Base-by-base conservation (phyloP, 2,329 filamentous ascomycete species). In the Aspergillus persii region DNA sequence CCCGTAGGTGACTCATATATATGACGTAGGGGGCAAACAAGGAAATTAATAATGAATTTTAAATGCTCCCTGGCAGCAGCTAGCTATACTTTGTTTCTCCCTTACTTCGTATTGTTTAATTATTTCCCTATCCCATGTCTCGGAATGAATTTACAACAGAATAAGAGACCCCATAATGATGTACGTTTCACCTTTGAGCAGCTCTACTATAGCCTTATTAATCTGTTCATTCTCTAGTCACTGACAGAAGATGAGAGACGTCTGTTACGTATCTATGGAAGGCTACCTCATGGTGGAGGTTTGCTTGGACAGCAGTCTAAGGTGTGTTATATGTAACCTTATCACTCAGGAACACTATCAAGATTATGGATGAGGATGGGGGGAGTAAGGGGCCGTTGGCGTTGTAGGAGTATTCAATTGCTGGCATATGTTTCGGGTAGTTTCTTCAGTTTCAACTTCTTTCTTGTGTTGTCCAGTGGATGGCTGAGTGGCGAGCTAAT, bases 251-350 rank as follows among this genome's bases (percentile, higher is more conserved):
- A 49, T 50, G 63, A 68, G 53, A 56, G 60, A 50, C 56, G 41
- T 55, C 46, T 31, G 46, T 36, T 61, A 30, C 59, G 48, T 15
- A 62, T 58, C 36, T 68, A 68, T 50, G 66, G 61, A 50, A 66
- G 59, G 51, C 48, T 62, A 49, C 62, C 60, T 9, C 56, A 55
- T 49, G 44, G 48, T 50, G 56, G 58, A 56, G 59, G 60, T 11
- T 29, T 63, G 47, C 60, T 66, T 1, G 55, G 53, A 15, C 58
- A 58, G 36, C 55, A 62, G 18, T 60, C 56, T 3, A 67, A 62
- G 55, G 62, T 68, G 65, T 48, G 31, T 63, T 39, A 29, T 39
- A 49, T n/a, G n/a, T 18, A 49, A n/a, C 50, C 31, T 54, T 29
- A 18, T 30, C 31, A 26, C 54, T 30, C 57, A 47, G 27, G 39